These are phyloP conservation scores for Tetraselmis chui DNA, from an alignment of 139 green algal genomes.

Conservation along the genomic window DNA sequence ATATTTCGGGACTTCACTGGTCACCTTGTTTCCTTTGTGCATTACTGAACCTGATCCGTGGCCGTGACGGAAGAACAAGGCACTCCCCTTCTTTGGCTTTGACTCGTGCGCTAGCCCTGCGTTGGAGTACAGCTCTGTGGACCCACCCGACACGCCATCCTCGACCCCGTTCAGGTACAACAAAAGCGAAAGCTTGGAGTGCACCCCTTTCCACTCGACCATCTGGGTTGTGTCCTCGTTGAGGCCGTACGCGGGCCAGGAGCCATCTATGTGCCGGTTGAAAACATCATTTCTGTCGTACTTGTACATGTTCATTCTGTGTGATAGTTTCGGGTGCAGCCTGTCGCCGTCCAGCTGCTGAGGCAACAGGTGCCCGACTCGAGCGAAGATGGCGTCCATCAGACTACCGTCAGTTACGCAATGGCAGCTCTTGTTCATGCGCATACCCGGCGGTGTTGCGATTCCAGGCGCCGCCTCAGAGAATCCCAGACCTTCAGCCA, in stretches of 20 bases:
- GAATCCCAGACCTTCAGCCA: not conserved
- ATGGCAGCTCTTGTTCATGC: not conserved
- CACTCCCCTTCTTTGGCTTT: not conserved
- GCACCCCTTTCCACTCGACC: not conserved
- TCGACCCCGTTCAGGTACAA: not conserved
- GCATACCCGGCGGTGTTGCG: not conserved
- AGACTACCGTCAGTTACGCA: not conserved
- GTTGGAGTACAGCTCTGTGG: not conserved
- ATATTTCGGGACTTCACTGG: not conserved
- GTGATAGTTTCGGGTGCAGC: not conserved
- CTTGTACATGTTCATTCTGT: not conserved
- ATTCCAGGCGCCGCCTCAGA: not conserved
- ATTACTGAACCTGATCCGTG: not conserved
- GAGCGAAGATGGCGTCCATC: not conserved
- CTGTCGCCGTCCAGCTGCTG: not conserved
- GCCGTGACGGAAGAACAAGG: not conserved
- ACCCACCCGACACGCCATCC: not conserved
- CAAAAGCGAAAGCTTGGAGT: not conserved
- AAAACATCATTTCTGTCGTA: not conserved
- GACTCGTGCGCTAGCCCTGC: not conserved
- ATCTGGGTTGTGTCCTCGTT: not conserved
- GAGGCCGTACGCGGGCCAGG: not conserved
- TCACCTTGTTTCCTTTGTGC: not conserved
- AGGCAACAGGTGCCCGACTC: not conserved
- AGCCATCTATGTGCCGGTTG: not conserved